Conservation (phyloP, 2,329 filamentous ascomycete genomes). For the Cordyceps cicadae region DNA sequence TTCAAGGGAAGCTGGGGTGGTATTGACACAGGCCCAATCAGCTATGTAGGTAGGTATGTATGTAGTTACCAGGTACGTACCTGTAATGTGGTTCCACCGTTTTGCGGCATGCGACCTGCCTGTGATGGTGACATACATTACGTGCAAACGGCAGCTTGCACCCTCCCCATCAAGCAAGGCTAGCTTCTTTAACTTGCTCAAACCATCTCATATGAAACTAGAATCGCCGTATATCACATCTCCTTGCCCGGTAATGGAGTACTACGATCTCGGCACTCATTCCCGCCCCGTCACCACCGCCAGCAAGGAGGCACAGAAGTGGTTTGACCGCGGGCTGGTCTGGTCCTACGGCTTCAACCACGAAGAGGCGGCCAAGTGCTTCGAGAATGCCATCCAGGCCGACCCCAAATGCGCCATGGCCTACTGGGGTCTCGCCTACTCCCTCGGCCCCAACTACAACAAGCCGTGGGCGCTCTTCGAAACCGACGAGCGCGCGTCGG, state of each 20-base stretch:
- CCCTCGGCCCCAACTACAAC: constrained; percentile 67
- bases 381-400: constrained; percentile 46
- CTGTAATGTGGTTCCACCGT: too few species aligned
- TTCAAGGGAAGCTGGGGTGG: too few species aligned
- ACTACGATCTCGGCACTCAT: constrained; percentile 57
- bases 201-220: background rate
- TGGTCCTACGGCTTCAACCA: constrained; percentile 75
- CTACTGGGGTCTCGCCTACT: constrained; percentile 63
- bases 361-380: constrained; percentile 59
- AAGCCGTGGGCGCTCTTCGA: constrained; percentile 71
- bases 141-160: background rate
- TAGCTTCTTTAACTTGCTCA: background rate
- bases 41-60: too few species aligned
- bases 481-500: constrained; percentile 44
- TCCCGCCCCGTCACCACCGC: constrained; percentile 46
- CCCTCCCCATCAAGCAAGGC: background rate
- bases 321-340: constrained; percentile 65
- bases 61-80: too few species aligned
- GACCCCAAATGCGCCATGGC: constrained; percentile 54
- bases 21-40: too few species aligned
- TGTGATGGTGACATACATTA: background rate
- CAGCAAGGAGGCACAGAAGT: constrained; percentile 45
- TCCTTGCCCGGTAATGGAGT: constrained; percentile 9
- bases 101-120: too few species aligned
- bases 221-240: background rate